Evolutionary conservation across 495 filamentous ascomycete species (phyloP), one percentile per base, ranked within the genome.

Genomic region (Neurospora discreta): DNA sequence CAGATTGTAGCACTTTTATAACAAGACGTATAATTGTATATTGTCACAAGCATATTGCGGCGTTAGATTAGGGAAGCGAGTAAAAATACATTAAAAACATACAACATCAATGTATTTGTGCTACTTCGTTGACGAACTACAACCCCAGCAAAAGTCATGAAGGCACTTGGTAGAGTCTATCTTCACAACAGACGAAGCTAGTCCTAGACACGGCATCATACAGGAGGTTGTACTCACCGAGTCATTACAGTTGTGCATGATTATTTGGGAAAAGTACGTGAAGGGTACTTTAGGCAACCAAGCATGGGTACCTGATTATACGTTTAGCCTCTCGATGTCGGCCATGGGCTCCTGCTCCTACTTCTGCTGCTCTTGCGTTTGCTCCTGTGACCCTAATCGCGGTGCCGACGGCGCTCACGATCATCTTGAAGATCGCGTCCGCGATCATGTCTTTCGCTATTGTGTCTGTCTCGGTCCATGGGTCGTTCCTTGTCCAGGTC

Each of bases 401-500:
- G 74, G 16, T 74, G 69, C 4, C 58, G 71, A 44, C 70, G 71
- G 9, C 68, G 76, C 26, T 77, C 70, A 9, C 68, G 43, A 38
- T 75, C 78, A 58, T 73, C 72, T 5, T 73, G 46, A 8, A n/a
- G 67, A 13, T 79, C 78, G 11, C 80, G 74, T 68, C 73, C 44
- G 16, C 23, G 70, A 11, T 16, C 23, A 5, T 79, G 77, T 7
- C 80, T 72, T 68, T 73, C 43, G 26, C 39, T 71, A 23, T 11
- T 26, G 20, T 58, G 46, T 11, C 20, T 58, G 20, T 26, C 46
- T 3, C 46, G 4, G 15, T 75, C 73, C 13, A 69, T 77, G 7
- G 73, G 73, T 23, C 74, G 76, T 18, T 78, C 76, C 36, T 74
- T 74, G 41, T 78, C 77, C 16, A 74, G 71, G 36, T 77, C 73